These are phyloP conservation scores for Volvox reticuliferus DNA, from an alignment of 139 green algal genomes.

Conservation along the genomic window DNA sequence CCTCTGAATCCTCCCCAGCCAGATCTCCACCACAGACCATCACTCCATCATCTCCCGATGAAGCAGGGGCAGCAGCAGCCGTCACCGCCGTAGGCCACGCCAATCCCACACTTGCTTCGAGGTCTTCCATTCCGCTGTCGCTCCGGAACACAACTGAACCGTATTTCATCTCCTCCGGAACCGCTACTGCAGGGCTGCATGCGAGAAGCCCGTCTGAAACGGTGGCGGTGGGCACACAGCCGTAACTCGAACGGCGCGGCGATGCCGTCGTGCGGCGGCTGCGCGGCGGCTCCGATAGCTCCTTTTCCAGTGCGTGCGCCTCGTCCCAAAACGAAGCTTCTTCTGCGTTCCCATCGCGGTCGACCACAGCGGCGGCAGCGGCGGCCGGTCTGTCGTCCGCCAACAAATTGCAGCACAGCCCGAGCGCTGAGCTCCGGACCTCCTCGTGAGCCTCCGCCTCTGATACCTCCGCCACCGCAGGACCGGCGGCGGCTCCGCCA, in stretches of 20 bases:
- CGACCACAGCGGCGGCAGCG: background rate
- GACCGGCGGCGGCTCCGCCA: background rate
- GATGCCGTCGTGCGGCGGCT: background rate
- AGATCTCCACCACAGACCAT: background rate
- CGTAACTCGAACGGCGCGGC: background rate
- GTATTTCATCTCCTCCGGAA: constrained; percentile 26
- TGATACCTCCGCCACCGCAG: background rate
- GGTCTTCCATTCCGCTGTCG: background rate
- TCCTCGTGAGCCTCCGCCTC: constrained; percentile 40
- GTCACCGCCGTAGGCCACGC: background rate
- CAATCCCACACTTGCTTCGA: background rate
- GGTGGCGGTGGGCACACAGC: background rate
- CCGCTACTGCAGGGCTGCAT: constrained; percentile 14
- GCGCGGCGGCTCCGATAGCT: constrained; percentile 38
- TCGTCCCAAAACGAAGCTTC: constrained; percentile 48
- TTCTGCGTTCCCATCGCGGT: background rate
- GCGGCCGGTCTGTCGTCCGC: background rate
- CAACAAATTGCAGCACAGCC: constrained; percentile 34
- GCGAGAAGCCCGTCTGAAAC: background rate
- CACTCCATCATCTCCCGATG: background rate
- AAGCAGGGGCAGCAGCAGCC: background rate
- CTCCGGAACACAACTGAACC: constrained; percentile 31
- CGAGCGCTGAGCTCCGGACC: background rate
- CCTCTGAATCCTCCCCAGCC: background rate
- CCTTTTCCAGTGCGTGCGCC: constrained; percentile 19